Base-by-base conservation (phyloP, 257 asterid genomes). In the Capsicum rhomboideum region DNA sequence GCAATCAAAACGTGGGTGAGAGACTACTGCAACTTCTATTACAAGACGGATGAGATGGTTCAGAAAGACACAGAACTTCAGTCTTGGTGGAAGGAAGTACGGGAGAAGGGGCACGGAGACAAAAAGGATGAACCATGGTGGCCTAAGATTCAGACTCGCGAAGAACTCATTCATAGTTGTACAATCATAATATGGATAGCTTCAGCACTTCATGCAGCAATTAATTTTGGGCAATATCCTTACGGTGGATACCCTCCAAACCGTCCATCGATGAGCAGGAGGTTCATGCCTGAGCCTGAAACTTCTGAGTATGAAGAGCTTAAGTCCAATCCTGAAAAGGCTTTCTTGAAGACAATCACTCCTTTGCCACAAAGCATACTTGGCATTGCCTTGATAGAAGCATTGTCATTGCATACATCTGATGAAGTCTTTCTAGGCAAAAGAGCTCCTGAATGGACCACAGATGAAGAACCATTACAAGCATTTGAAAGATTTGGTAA, bases 131-230 rank as follows among this genome's bases (percentile, higher is more conserved):
- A 91, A 75, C 89, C 86, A 1, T 93, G 98, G 97, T 93, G 98
- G 98, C 94, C 94, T 12, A 79, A 91, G 83, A 91, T 95, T 98
- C 90, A 89, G 69, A 92, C 93, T 12, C 68, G 79, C 2, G 21
- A 88, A 50, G 98, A 92, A 18, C 91, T 95, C 23, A 77, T 89
- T 17, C 87, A 92, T 16, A 88, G 93, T 7, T 91, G 97, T 92
- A 91, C 98, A 64, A 95, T 64, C 50, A 91, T 93, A 21, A 93
- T 95, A 83, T 93, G 98, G 98, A 23, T 92, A 66, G 92, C 97
- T 1, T 93, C 98, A 13, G 98, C 98, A 16, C 97, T 93, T 64
- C 98, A 95, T 7, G 97, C 98, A n/a, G 93, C 97, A 3, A 85
- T 92, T 59, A 95, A 91, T 72, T 95, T 95, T 21, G 97, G 97